A percentile compares a stretch with the other conserved stretches of the same genome.
Conservation (phyloP, 345 rosid species). For the Eucalyptus cloeziana region DNA sequence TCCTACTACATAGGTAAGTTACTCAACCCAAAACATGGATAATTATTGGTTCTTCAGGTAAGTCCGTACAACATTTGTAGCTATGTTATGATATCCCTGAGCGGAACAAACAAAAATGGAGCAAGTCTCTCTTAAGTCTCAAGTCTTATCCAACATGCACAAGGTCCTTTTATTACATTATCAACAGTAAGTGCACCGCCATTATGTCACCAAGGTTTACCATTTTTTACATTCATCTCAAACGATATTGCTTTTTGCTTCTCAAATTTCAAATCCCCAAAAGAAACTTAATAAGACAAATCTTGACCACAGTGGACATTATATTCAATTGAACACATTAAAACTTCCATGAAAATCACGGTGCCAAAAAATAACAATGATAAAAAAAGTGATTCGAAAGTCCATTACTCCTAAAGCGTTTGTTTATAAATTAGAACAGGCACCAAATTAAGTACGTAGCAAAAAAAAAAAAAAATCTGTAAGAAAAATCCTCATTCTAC, state of each 20-base stretch:
- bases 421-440: not conserved
- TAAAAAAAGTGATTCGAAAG: not conserved
- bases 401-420: not conserved
- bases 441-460: not conserved
- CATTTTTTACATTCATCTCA: not conserved
- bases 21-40: not conserved
- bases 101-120: not conserved
- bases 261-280: no score
- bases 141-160: not conserved
- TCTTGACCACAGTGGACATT: no score
- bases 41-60: not conserved
- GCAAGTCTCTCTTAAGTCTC: not conserved
- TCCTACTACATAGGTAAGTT: not conserved
- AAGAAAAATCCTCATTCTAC: not conserved
- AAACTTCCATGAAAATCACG: not conserved
- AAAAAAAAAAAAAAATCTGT: not conserved
- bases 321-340: no score
- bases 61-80: not conserved
- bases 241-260: no score
- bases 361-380: no score
- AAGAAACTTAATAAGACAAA: no score
- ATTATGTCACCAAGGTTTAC: not conserved
- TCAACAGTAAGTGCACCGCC: not conserved
- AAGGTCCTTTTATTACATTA: not conserved
- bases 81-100: not conserved